phyloP scores from a whole-genome alignment of 2,329 filamentous ascomycete genomes.

The Arthrobotrys entomopaga region DNA sequence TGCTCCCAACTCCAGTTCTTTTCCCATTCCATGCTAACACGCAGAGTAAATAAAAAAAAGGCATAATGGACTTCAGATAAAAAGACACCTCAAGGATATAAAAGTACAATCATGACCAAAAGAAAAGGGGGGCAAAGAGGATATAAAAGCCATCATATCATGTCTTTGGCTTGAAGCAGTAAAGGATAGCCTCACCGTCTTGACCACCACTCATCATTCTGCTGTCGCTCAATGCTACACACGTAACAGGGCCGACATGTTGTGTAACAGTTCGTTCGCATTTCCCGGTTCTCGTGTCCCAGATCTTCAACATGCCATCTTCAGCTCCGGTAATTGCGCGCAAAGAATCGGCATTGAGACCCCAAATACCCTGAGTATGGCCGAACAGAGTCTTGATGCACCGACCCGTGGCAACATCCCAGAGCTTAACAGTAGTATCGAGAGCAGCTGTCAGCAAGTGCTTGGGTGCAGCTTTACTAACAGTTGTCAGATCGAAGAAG shows the following conservation, averaged over 20 bases:
- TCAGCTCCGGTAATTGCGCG: slow-evolving; percentile 89
- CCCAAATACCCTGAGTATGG: slow-evolving; percentile 96
- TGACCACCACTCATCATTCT: slow-evolving; percentile 91
- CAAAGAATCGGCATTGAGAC: slow-evolving; percentile 85
- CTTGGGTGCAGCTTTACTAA: slow-evolving; percentile 78
- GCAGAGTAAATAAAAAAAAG: slow-evolving; percentile 13
- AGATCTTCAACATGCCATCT: slow-evolving; percentile 94
- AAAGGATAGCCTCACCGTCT: slow-evolving; percentile 88
- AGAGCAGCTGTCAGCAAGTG: slow-evolving; percentile 95
- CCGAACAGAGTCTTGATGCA: slow-evolving; percentile 95
- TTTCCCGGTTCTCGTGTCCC: slow-evolving; percentile 90
- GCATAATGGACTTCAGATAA: slow-evolving; percentile 9
- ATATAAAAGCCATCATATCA: background rate
- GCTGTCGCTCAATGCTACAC: slow-evolving; percentile 88
- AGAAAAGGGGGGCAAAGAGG: no score
- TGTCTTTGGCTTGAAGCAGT: slow-evolving; percentile 71
- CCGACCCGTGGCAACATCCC: slow-evolving; percentile 83
- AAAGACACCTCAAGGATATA: slow-evolving; percentile 8
- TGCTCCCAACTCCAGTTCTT: slow-evolving; percentile 14
- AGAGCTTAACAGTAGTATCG: slow-evolving; percentile 89
- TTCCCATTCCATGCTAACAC: slow-evolving; percentile 4
- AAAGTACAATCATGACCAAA: slow-evolving; percentile 16
- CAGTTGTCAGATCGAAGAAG: slow-evolving; percentile 58
- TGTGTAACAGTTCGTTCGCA: slow-evolving; percentile 93
- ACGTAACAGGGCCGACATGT: slow-evolving; percentile 90